Evolutionary conservation across 2,329 filamentous ascomycete genomes (phyloP).

Genomic region (Apiospora sp.): DNA sequence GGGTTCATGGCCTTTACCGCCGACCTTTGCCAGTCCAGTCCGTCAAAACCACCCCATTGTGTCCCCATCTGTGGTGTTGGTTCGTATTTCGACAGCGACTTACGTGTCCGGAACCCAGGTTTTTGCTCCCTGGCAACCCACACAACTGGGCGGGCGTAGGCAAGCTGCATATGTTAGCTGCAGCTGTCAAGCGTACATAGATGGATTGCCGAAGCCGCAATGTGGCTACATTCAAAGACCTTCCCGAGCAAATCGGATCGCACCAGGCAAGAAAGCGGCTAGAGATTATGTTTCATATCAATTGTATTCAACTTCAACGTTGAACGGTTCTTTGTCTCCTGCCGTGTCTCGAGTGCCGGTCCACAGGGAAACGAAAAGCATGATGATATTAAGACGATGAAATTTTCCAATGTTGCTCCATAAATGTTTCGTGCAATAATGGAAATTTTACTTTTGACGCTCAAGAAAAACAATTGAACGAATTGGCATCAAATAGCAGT

Average conservation of each 20-base stretch:
- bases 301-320: neutral
- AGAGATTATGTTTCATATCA: neutral
- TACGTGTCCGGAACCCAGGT: too few species aligned
- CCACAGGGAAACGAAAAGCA: slow-evolving; percentile 14
- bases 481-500: neutral
- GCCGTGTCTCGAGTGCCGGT: slow-evolving; percentile 4
- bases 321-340: neutral
- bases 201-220: slow-evolving; percentile 6
- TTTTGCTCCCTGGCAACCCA: neutral
- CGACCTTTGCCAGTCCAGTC: too few species aligned
- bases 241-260: neutral
- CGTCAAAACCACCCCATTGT: too few species aligned
- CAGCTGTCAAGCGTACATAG: slow-evolving; percentile 12
- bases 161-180: slow-evolving; percentile 5
- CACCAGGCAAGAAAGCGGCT: neutral
- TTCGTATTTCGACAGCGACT: too few species aligned
- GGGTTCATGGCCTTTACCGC: too few species aligned
- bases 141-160: neutral
- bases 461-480: neutral
- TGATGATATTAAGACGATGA: neutral
- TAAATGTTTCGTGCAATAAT: neutral
- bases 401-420: neutral
- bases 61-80: too few species aligned
- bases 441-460: neutral
- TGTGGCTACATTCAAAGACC: neutral